A percentile compares a stretch with the other conserved stretches of the same genome.
Conservation (phyloP, 768 basidiomycete species). For the Mycena kentingensis region DNA sequence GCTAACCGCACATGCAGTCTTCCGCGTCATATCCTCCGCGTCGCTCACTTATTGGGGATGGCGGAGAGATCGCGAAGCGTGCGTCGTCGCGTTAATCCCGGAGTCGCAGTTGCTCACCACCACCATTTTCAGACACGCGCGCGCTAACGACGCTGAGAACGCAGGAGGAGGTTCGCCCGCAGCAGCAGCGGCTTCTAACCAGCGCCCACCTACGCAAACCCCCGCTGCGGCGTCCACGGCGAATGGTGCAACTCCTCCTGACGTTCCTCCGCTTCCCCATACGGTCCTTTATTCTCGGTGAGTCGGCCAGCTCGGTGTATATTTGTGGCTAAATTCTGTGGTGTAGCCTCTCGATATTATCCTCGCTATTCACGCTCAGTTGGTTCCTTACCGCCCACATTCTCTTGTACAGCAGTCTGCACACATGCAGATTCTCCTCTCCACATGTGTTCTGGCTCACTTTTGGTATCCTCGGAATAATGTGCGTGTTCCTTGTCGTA, state of each 20-base stretch:
- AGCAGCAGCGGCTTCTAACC: neutral
- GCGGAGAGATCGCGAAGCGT: conserved; percentile 33
- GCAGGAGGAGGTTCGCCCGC: neutral
- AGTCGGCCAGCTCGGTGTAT: conserved; percentile 25
- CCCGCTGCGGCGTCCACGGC: neutral
- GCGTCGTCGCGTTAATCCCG: conserved; percentile 12
- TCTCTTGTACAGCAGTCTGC: conserved; percentile 73
- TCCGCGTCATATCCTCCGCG: conserved; percentile 46
- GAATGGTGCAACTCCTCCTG: conserved; percentile 13
- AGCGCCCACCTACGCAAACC: neutral
- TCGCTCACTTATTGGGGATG: conserved; percentile 54
- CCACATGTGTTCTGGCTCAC: conserved; percentile 89
- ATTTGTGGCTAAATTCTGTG: conserved; percentile 22
- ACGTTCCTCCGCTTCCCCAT: conserved; percentile 28
- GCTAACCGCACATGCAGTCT: no score
- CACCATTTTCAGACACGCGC: conserved; percentile 6
- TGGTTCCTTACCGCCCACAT: conserved; percentile 87
- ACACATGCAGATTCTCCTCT: conserved; percentile 69
- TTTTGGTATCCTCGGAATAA: conserved; percentile 76
- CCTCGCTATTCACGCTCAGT: conserved; percentile 69
- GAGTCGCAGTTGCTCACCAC: neutral
- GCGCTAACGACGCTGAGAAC: conserved; percentile 13
- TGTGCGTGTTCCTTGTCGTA: conserved; percentile 68
- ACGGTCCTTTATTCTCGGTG: conserved; percentile 43
- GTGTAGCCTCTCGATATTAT: conserved; percentile 37